A percentile compares a stretch with the other conserved stretches of the same genome.
These are phyloP conservation scores for Boletus subparvulus DNA, from an alignment of 768 basidiomycete species.

Conservation along the genomic window DNA sequence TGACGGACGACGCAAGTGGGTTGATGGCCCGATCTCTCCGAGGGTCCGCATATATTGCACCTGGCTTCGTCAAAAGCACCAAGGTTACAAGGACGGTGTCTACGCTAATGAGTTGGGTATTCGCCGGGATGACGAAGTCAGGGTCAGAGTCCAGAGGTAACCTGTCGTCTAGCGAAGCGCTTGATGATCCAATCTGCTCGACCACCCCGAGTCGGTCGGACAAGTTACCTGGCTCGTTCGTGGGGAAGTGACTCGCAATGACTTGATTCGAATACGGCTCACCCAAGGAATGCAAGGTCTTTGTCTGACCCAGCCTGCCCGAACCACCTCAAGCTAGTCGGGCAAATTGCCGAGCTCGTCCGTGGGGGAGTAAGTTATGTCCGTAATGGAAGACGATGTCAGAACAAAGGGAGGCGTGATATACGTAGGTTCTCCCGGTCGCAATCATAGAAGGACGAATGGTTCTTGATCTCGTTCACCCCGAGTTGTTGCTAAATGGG, in stretches of 20 bases:
- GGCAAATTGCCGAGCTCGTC: conserved; percentile 77
- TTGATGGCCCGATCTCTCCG: too few species aligned
- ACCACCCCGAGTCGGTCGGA: too few species aligned
- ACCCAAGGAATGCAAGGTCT: too few species aligned
- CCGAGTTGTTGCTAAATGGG: too few species aligned
- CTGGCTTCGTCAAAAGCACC: conserved; percentile 6
- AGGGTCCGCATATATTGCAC: too few species aligned
- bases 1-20: too few species aligned
- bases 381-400: conserved; percentile 51
- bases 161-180: conserved; percentile 44
- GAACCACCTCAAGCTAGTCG: too few species aligned
- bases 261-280: not conserved
- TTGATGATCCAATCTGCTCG: too few species aligned
- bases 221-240: too few species aligned
- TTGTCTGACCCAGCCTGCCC: conserved; percentile 40
- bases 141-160: too few species aligned
- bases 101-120: conserved; percentile 33
- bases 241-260: not conserved
- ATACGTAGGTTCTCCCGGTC: conserved; percentile 62
- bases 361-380: conserved; percentile 95
- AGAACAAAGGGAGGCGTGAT: conserved; percentile 79
- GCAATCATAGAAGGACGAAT: too few species aligned
- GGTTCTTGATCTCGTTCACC: too few species aligned
- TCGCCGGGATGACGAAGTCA: not conserved
- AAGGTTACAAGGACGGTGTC: conserved; percentile 26